phyloP scores from a whole-genome alignment of 495 filamentous ascomycete species.

The Penicillium cataractarum region DNA sequence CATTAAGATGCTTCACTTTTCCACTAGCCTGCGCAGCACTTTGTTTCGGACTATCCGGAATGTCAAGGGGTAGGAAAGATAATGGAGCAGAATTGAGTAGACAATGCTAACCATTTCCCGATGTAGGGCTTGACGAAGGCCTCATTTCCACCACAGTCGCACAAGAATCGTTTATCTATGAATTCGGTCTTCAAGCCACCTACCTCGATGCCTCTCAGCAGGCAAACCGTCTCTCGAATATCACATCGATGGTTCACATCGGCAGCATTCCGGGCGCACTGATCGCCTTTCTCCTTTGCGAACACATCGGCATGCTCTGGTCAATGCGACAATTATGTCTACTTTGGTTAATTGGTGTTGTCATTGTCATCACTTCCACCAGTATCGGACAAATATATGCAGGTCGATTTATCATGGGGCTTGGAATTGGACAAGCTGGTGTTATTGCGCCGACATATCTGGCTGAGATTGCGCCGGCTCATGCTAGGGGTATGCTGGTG shows the following conservation, averaged over 20 bases:
- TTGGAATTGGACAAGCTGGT: constrained; percentile 63
- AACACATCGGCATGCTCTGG: constrained; percentile 62
- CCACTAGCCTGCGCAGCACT: background rate
- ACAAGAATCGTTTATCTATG: constrained; percentile 31
- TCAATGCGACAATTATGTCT: constrained; percentile 60
- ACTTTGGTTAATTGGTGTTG: constrained; percentile 60
- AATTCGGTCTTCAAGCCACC: constrained; percentile 28
- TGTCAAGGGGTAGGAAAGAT: background rate
- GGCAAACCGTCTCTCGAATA: constrained; percentile 61
- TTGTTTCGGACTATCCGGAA: background rate
- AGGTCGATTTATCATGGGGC: constrained; percentile 61
- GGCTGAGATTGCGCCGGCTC: constrained; percentile 59
- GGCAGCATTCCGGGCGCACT: constrained; percentile 60
- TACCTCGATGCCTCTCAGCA: constrained; percentile 44
- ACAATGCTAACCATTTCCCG: background rate
- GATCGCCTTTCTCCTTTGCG: constrained; percentile 61
- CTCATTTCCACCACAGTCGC: constrained; percentile 49
- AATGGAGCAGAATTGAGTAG: background rate
- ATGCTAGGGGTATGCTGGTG: constrained; percentile 57
- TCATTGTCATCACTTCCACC: constrained; percentile 58
- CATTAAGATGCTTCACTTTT: background rate
- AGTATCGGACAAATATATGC: constrained; percentile 60
- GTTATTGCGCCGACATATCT: constrained; percentile 63
- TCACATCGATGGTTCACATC: constrained; percentile 67
- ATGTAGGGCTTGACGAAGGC: constrained; percentile 56